phyloP scores from a whole-genome alignment of 345 rosid genomes.

The Murraya paniculata region DNA sequence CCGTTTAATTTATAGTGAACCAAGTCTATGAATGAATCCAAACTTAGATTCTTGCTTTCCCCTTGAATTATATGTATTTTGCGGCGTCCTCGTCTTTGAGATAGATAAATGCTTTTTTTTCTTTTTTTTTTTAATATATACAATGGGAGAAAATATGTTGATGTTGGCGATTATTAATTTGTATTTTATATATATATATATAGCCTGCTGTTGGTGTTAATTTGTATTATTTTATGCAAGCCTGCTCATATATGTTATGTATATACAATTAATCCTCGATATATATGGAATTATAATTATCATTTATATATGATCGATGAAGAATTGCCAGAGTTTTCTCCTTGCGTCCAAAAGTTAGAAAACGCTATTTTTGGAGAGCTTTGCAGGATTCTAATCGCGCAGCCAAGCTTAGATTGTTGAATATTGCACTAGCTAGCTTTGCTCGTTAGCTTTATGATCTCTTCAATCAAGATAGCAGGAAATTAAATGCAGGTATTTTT shows the following conservation, averaged over 20 bases:
- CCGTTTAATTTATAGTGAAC: not conserved
- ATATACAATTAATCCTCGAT: not conserved
- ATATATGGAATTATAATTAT: not conserved
- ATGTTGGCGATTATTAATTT: not conserved
- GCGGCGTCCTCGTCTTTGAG: too few species aligned
- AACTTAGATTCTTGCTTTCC: too few species aligned
- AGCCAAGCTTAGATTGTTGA: not conserved
- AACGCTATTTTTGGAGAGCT: not conserved
- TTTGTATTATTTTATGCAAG: not conserved
- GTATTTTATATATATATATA: too few species aligned
- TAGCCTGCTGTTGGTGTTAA: too few species aligned
- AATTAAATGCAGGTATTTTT: conserved; percentile 6
- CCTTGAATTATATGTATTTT: not conserved
- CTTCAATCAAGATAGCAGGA: not conserved
- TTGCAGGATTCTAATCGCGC: not conserved
- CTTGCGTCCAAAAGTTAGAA: conserved; percentile 4
- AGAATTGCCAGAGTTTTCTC: not conserved
- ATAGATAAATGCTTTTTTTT: not conserved
- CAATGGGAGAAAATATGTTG: not conserved
- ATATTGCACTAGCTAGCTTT: not conserved
- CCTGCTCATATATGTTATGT: not conserved
- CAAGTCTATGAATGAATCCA: too few species aligned
- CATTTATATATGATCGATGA: not conserved
- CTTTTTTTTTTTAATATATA: too few species aligned
- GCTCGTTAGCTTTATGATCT: not conserved